A percentile compares a stretch with the other conserved stretches of the same genome.
phyloP scores from a whole-genome alignment of 2,329 filamentous ascomycete genomes.

The Phoma sp. region DNA sequence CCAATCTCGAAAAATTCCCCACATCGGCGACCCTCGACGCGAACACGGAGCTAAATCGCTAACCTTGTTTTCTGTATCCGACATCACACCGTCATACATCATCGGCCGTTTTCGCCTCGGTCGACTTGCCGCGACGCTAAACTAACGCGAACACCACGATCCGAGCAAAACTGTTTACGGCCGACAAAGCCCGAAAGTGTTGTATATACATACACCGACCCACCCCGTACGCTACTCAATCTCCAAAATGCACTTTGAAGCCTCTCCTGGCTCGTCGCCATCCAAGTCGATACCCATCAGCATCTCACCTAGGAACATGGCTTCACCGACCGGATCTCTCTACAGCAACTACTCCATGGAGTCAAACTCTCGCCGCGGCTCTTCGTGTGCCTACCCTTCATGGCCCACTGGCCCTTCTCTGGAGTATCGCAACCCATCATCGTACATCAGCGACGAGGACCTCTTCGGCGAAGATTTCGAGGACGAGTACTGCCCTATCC shows the following conservation, averaged over 20 bases:
- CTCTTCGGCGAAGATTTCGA: conserved; percentile 51
- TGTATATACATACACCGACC: conserved; percentile 37
- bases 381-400: conserved; percentile 50
- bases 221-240: conserved; percentile 30
- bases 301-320: conserved; percentile 45
- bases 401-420: conserved; percentile 51
- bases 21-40: conserved; percentile 15
- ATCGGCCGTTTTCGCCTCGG: conserved; percentile 37
- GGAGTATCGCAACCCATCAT: conserved; percentile 47
- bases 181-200: conserved; percentile 35
- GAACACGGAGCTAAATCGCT: conserved; percentile 21
- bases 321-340: conserved; percentile 46
- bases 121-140: conserved; percentile 37
- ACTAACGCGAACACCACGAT: conserved; percentile 22
- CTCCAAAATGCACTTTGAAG: conserved; percentile 46
- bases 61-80: conserved; percentile 26
- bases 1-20: conserved; percentile 16
- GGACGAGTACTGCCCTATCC: conserved; percentile 44
- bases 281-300: conserved; percentile 50
- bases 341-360: conserved; percentile 46
- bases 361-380: conserved; percentile 39
- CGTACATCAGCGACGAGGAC: conserved; percentile 53
- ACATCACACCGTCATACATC: conserved; percentile 38
- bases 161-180: conserved; percentile 21
- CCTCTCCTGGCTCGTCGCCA: conserved; percentile 46